These are phyloP conservation scores for Phytophthora lateralis DNA, from an alignment of 352 stramenopile species.

Conservation along the genomic window DNA sequence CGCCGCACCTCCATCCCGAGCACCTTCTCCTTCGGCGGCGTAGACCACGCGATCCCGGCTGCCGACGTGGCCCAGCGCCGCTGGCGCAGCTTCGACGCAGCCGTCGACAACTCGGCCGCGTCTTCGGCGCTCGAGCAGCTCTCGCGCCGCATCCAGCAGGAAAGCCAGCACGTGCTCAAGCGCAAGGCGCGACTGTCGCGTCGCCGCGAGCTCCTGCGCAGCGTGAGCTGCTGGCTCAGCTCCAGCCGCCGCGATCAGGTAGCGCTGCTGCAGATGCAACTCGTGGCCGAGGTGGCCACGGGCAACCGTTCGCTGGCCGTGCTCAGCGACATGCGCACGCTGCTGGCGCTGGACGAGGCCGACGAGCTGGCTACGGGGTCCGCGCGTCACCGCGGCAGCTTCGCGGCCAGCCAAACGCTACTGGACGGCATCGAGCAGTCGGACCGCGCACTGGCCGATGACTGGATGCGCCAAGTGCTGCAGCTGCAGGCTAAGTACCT, in stretches of 20 bases:
- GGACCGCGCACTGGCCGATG: conserved; percentile 65
- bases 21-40: conserved; percentile 52
- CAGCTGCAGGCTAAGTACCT: conserved; percentile 65
- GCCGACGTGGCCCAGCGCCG: conserved; percentile 43
- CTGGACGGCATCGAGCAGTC: conserved; percentile 53
- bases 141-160: conserved; percentile 56
- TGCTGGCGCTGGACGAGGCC: conserved; percentile 50
- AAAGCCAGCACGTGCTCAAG: conserved; percentile 48
- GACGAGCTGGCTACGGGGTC: conserved; percentile 19
- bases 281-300: conserved; percentile 68
- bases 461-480: conserved; percentile 55
- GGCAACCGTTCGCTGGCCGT: conserved; percentile 68
- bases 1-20: conserved; percentile 73
- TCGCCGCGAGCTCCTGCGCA: conserved; percentile 54
- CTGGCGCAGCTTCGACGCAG: conserved; percentile 67
- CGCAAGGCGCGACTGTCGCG: conserved; percentile 45
- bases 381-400: conserved; percentile 29
- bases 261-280: conserved; percentile 68
- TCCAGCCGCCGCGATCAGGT: conserved; percentile 59
- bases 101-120: conserved; percentile 20
- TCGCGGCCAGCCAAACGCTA: conserved; percentile 47
- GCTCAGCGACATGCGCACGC: conserved; percentile 52
- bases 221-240: conserved; percentile 53
- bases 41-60: conserved; percentile 29
- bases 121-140: conserved; percentile 47